Conservation (phyloP, 2,329 filamentous ascomycete genomes). For the Neonectria faginata region DNA sequence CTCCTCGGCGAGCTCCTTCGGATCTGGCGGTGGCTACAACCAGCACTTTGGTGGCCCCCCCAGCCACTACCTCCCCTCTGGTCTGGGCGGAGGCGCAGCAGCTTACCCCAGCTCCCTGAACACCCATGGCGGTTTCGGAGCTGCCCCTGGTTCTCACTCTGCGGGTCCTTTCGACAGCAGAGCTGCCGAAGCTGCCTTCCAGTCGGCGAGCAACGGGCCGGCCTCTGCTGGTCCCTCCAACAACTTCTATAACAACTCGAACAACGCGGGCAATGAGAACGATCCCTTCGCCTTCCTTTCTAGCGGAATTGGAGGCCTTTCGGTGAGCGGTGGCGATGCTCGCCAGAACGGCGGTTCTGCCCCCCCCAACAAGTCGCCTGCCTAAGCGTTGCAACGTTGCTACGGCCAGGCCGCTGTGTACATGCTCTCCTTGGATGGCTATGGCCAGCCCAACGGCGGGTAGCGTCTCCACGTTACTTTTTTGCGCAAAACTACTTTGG, state of each 20-base stretch:
- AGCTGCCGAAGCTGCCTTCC: constrained; percentile 93
- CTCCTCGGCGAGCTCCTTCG: constrained; percentile 76
- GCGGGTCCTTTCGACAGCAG: constrained; percentile 92
- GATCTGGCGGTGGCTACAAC: constrained; percentile 71
- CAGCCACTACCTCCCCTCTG: constrained; percentile 91
- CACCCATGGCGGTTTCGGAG: constrained; percentile 76
- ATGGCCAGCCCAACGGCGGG: constrained; percentile 38
- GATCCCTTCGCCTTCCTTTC: constrained; percentile 87
- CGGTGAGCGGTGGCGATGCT: constrained; percentile 74
- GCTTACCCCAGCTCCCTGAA: constrained; percentile 82
- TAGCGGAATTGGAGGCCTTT: constrained; percentile 76
- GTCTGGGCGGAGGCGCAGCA: constrained; percentile 78
- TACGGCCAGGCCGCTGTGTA: constrained; percentile 43
- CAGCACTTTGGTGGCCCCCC: constrained; percentile 90
- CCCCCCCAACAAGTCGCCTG: constrained; percentile 70
- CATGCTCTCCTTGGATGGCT: constrained; percentile 44
- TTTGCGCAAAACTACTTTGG: constrained; percentile 52
- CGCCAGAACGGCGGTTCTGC: constrained; percentile 71
- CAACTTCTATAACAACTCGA: constrained; percentile 64
- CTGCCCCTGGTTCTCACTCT: constrained; percentile 81
- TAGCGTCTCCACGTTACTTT: constrained; percentile 43
- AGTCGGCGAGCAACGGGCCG: constrained; percentile 84
- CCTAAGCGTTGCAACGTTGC: constrained; percentile 53
- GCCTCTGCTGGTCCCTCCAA: constrained; percentile 78
- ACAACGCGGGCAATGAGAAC: constrained; percentile 73